These are phyloP conservation scores for Fusarium sp. DNA, from an alignment of 2,329 filamentous ascomycete genomes.

Conservation along the genomic window DNA sequence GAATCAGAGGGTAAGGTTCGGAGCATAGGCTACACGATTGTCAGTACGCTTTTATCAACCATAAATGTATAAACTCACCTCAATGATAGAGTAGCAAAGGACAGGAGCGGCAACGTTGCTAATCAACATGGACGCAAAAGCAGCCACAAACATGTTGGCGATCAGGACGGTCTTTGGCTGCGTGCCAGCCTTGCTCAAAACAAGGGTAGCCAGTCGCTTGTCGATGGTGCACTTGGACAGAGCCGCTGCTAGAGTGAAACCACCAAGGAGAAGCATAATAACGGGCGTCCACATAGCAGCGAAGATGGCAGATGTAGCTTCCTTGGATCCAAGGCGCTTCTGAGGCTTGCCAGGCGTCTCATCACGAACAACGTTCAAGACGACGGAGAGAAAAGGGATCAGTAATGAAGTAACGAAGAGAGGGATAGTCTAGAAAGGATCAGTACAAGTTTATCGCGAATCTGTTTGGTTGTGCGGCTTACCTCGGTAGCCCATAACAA, in stretches of 20 bases:
- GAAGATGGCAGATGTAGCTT: slow-evolving; percentile 87
- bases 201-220: slow-evolving; percentile 95
- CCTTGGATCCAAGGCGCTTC: slow-evolving; percentile 79
- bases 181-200: slow-evolving; percentile 95
- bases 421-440: slow-evolving; percentile 78
- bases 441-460: slow-evolving; percentile 10
- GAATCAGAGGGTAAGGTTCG: slow-evolving; percentile 92
- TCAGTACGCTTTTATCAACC: slow-evolving; percentile 20
- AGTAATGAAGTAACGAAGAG: slow-evolving; percentile 95
- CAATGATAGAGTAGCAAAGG: slow-evolving; percentile 96
- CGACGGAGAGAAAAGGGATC: slow-evolving; percentile 92
- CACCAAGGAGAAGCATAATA: slow-evolving; percentile 96
- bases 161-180: slow-evolving; percentile 88
- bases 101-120: slow-evolving; percentile 98
- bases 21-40: slow-evolving; percentile 77
- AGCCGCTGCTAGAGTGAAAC: slow-evolving; percentile 95
- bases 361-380: slow-evolving; percentile 84
- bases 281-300: slow-evolving; percentile 99
- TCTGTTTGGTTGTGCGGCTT: slow-evolving; percentile 45
- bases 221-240: slow-evolving; percentile 98
- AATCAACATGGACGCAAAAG: slow-evolving; percentile 98
- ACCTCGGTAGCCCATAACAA: slow-evolving; percentile 97
- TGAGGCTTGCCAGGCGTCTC: slow-evolving; percentile 71
- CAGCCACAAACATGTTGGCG: slow-evolving; percentile 99
- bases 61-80: slow-evolving; percentile 65